Base-by-base conservation (phyloP, 768 basidiomycete species). In the Cystobasidium ongulense region DNA sequence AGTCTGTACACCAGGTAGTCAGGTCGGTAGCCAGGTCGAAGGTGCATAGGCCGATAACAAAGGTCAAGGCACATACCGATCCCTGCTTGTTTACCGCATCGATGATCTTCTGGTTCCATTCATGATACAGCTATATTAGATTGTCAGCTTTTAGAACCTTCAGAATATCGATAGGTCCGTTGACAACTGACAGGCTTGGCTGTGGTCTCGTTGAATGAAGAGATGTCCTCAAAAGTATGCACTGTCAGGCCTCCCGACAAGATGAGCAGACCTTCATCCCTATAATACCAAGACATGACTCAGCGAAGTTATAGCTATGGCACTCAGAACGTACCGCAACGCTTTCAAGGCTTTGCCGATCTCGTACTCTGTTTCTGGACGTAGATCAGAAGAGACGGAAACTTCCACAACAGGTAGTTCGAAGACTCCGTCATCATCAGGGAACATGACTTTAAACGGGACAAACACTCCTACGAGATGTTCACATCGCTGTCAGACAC, bases 391-490 rank as follows among this genome's bases (percentile, higher is more conserved):
- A 75, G 89, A 87, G 65, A 90, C 87, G 17, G 78, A 78, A 15
- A 77, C 78, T 81, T 90, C 85, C 23, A 90, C 85, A 77, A 91
- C 84, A 1, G 90, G 90, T 21, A 91, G 81, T 4, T 84, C 83
- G 29, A 78, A 83, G 72, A 87, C 85, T 59, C 72, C 41, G 0
- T 27, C 0, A n/a, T 76, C 73, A n/a, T 50, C 63, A 7, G 75
- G 75, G 77, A 91, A 90, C 90, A 91, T 91, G 74, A 88, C 79
- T 54, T 84, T 83, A 83, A 91, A 90, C 1, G 90, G 90, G 15
- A 91, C 83, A 79, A 90, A 91, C 54, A 90, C 89, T 27, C 90
- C 90, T 77, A 90, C 89, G 78, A 90, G 31, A n/a, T 27, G 1
- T 1, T 4, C 23, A 11, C 18, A 3, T 1, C 1, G 29, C 31